These are phyloP conservation scores for Cyberlindnera amylophila DNA, from an alignment of 805 yeast species.

Conservation along the genomic window DNA sequence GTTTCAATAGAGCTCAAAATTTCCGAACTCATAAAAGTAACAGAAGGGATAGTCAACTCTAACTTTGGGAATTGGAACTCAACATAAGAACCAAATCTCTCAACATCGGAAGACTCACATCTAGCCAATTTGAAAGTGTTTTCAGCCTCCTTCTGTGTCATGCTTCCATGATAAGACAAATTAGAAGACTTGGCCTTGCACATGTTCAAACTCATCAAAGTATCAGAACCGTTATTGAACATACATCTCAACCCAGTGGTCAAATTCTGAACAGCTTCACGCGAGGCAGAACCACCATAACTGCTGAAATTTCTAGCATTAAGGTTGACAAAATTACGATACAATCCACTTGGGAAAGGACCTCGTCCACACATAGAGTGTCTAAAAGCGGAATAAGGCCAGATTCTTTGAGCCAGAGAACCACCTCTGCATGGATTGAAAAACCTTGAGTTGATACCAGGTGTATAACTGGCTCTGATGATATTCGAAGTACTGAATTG, in stretches of 20 bases:
- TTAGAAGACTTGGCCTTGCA: slow-evolving; percentile 7
- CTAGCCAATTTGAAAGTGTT: slow-evolving; percentile 33
- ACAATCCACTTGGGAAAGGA: slow-evolving; percentile 30
- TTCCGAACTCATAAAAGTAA: slow-evolving; percentile 42
- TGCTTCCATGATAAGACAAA: slow-evolving; percentile 24
- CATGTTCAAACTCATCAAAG: slow-evolving; percentile 21
- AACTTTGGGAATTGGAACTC: slow-evolving; percentile 51
- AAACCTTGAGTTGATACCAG: slow-evolving; percentile 10
- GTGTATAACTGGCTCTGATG: slow-evolving; percentile 7
- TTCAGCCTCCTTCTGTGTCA: slow-evolving; percentile 29
- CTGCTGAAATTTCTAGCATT: slow-evolving; percentile 38
- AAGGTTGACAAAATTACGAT: slow-evolving; percentile 33
- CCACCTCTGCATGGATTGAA: background rate
- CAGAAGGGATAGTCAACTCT: slow-evolving; percentile 34
- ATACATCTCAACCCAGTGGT: slow-evolving; percentile 44
- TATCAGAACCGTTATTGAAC: slow-evolving; percentile 32
- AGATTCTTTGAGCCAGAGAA: slow-evolving; percentile 14
- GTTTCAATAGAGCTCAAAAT: slow-evolving; percentile 36
- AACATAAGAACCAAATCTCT: slow-evolving; percentile 44
- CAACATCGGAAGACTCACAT: slow-evolving; percentile 29
- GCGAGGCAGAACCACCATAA: slow-evolving; percentile 37
- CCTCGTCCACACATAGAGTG: slow-evolving; percentile 21
- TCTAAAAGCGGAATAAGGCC: slow-evolving; percentile 27
- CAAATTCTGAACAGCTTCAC: slow-evolving; percentile 56
- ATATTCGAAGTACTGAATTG: slow-evolving; percentile 24